Evolutionary conservation across 257 asterid species (phyloP), one percentile per base, ranked within the genome.

Genomic region (Primulina eburnea): DNA sequence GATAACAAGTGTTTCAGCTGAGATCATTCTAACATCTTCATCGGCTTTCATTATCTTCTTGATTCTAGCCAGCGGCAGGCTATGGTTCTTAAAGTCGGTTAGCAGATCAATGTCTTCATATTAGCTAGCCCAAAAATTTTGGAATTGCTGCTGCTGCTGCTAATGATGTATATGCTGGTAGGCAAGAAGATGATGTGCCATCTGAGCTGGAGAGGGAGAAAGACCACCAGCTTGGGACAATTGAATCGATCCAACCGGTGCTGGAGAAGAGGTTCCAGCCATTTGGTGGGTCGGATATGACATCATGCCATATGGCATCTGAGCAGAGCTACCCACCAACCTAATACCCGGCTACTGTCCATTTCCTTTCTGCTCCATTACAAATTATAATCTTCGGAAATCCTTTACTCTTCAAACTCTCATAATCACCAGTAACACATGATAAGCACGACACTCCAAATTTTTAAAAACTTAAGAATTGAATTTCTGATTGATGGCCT

Each of bases 41-140:
- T 93, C 97, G 4, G 97, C 96, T 81, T 93, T 93, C 98, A 90
- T 93, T 62, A 93, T 93, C 76, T 93, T 93, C 87, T 93, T 93
- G 79, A 93, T 93, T 78, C 98, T 86, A 2, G 98, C 98, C 64
- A 93, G 72, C 21, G 98, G 97, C 78, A 93, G 83, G 84, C 97
- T 90, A 55, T 93, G 98, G 79, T 93, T 93, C 84, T 93, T 93
- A 67, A 93, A 93, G 79, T 93, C 97, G 4, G 88, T 79, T 12
- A 75, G 95, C 75, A 85, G 93, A 66, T 87, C 90, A 11, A 93
- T 90, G 71, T 90, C 98, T 69, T 88, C 90, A 18, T 79, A 83
- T 40, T 93, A 97, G 61, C 65, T 86, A 35, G 90, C 80, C 98
- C 97, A 93, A 74, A 93, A 93, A 61, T 64, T 56, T 72, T 89